A percentile compares a stretch with the other conserved stretches of the same genome.
These are phyloP conservation scores for Arctium lappa DNA, from an alignment of 129 eudicot species.

Conservation along the genomic window DNA sequence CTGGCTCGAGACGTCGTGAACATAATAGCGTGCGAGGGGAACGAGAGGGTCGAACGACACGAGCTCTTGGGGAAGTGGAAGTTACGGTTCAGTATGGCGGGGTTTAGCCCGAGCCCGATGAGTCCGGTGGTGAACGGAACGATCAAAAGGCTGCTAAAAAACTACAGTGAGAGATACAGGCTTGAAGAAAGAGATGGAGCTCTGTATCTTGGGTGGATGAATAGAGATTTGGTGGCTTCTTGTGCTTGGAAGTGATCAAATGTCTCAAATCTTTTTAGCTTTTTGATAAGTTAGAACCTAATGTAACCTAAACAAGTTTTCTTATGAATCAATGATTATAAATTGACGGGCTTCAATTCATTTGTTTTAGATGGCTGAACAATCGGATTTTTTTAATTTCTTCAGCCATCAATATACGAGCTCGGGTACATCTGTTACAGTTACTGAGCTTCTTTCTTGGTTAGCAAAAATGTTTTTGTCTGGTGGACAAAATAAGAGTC, in stretches of 20 bases:
- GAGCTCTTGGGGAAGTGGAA: slow-evolving; percentile 86
- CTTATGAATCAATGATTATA: slow-evolving; percentile 23
- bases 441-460: neutral
- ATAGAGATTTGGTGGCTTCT: slow-evolving; percentile 73
- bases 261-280: neutral
- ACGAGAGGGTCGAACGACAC: slow-evolving; percentile 73
- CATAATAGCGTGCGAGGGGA: slow-evolving; percentile 81
- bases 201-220: slow-evolving; percentile 82
- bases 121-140: slow-evolving; percentile 67
- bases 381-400: neutral
- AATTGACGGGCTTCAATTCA: neutral
- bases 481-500: neutral
- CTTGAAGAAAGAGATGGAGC: slow-evolving; percentile 81
- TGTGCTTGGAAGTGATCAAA: slow-evolving; percentile 68
- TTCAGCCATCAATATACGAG: neutral
- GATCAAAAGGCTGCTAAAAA: slow-evolving; percentile 44
- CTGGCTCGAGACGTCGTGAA: slow-evolving; percentile 78
- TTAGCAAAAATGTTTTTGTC: neutral
- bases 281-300: slow-evolving; percentile 10
- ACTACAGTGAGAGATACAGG: slow-evolving; percentile 61
- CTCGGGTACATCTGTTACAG: neutral
- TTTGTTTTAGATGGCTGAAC: neutral
- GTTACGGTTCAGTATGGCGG: slow-evolving; percentile 75
- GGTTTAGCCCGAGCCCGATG: slow-evolving; percentile 67
- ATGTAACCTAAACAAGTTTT: slow-evolving; percentile 23